These are phyloP conservation scores for Naganishia vaughanmartiniae DNA, from an alignment of 768 basidiomycete genomes.

Conservation along the genomic window DNA sequence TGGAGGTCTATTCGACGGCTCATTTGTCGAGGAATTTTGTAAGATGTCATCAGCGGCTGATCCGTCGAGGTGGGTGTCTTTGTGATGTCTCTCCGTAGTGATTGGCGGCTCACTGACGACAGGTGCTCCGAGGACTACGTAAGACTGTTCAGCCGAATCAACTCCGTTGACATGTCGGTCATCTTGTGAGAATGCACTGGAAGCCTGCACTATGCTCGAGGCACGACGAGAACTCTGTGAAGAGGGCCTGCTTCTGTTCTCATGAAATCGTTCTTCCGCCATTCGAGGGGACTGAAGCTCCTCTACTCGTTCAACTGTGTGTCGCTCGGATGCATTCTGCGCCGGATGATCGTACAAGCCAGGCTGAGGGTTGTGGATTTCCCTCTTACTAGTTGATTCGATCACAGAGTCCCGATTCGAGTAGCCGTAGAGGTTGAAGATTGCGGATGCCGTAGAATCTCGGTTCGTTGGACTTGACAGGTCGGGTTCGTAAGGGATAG, in stretches of 20 bases:
- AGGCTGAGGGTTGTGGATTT: neutral
- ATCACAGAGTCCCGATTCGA: neutral
- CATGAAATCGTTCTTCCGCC: neutral
- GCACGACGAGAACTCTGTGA: neutral
- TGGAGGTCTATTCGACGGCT: neutral
- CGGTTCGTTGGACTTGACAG: conserved; percentile 14
- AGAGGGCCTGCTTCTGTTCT: neutral
- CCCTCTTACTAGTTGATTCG: neutral
- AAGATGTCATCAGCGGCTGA: neutral
- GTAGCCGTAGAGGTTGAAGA: conserved; percentile 23
- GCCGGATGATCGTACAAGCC: neutral
- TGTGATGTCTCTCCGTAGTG: neutral
- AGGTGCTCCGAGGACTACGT: neutral
- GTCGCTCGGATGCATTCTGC: neutral
- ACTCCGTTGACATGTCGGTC: neutral
- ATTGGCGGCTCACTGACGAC: neutral
- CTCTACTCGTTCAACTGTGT: neutral
- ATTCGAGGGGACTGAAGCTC: conserved; percentile 4
- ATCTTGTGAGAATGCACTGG: neutral
- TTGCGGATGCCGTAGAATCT: conserved; percentile 15
- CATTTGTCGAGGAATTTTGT: neutral
- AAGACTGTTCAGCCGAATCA: neutral
- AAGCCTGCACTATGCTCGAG: neutral
- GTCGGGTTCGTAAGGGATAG: neutral
- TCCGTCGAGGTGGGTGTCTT: neutral